These are phyloP conservation scores for Erigeron canadensis DNA, from an alignment of 129 eudicot genomes.

Conservation along the genomic window DNA sequence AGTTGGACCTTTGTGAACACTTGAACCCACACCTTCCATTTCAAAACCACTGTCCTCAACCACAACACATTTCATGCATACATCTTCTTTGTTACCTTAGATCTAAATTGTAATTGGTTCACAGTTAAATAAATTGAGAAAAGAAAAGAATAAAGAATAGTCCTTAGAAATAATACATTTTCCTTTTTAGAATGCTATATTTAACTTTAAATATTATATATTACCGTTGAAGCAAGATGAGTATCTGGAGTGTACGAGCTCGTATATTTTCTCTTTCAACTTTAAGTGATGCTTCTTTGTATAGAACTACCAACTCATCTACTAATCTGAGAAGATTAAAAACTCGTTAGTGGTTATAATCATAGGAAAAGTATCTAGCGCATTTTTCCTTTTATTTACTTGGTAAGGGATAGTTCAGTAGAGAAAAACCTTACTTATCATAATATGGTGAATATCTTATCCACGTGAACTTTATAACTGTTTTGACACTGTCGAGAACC, in stretches of 20 bases:
- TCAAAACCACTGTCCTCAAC: too few species aligned
- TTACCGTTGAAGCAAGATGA: conserved; percentile 67
- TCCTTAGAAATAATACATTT: too few species aligned
- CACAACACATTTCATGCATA: too few species aligned
- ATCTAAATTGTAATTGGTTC: too few species aligned
- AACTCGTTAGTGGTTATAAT: not conserved
- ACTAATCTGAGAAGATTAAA: conserved; percentile 53
- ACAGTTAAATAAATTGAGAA: too few species aligned
- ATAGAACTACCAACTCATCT: conserved; percentile 69
- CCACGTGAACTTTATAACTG: conserved; percentile 79
- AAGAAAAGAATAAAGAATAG: too few species aligned
- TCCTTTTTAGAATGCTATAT: too few species aligned
- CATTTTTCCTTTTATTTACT: not conserved
- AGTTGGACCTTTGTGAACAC: too few species aligned
- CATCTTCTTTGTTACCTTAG: too few species aligned
- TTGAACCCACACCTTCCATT: too few species aligned
- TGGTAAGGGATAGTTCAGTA: not conserved
- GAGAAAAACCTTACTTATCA: conserved; percentile 48
- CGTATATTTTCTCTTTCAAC: conserved; percentile 71
- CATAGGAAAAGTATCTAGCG: not conserved
- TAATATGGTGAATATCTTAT: conserved; percentile 65
- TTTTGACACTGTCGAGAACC: conserved; percentile 60
- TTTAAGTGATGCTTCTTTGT: conserved; percentile 78
- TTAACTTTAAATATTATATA: not conserved
- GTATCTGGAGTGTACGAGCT: conserved; percentile 44